These are phyloP conservation scores for Fusarium tupiense DNA, from an alignment of 2,329 filamentous ascomycete species.

Conservation along the genomic window DNA sequence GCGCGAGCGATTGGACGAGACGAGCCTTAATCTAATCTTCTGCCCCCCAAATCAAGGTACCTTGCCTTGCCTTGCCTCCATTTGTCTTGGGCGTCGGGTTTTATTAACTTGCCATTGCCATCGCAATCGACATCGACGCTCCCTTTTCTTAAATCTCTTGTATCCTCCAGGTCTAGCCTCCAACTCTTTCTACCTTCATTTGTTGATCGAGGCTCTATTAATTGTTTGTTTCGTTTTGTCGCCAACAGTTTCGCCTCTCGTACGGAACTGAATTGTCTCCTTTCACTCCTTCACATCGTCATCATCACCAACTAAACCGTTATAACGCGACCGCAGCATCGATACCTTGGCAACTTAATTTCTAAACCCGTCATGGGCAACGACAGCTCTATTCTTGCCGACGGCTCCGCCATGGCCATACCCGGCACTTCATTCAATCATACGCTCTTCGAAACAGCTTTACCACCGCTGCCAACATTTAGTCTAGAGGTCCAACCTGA, in stretches of 20 bases:
- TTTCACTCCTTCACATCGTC: conserved; percentile 5
- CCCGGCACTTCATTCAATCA: conserved; percentile 53
- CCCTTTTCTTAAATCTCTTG: conserved; percentile 30
- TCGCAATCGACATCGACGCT: conserved; percentile 24
- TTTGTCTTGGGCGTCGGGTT: neutral
- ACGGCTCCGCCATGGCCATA: conserved; percentile 52
- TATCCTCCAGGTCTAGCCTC: conserved; percentile 18
- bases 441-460: conserved; percentile 63
- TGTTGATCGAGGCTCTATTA: conserved; percentile 15
- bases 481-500: conserved; percentile 74
- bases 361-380: conserved; percentile 52
- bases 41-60: conserved; percentile 17
- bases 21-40: conserved; percentile 37
- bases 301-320: neutral
- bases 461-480: conserved; percentile 90
- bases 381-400: conserved; percentile 44
- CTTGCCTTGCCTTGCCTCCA: neutral
- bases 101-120: conserved; percentile 34
- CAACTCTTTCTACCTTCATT: conserved; percentile 26
- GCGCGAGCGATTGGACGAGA: conserved; percentile 28
- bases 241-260: neutral
- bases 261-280: conserved; percentile 1
- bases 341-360: conserved; percentile 10
- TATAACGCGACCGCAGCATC: conserved; percentile 22
- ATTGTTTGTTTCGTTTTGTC: conserved; percentile 21